Conservation (phyloP, 2,329 filamentous ascomycete genomes). For the Colletotrichum sp. region DNA sequence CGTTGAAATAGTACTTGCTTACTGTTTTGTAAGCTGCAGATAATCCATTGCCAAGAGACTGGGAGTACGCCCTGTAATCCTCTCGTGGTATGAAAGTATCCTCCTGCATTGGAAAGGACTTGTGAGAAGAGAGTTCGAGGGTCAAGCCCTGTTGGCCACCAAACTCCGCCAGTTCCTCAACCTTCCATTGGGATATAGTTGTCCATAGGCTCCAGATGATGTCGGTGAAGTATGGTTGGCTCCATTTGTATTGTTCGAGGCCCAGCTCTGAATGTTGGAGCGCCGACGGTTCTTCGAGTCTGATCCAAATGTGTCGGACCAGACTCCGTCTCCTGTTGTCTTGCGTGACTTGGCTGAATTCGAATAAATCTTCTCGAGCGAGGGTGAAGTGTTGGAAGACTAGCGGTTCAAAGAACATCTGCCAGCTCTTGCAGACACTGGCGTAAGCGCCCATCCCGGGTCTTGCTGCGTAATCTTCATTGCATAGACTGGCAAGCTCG, state of each 20-base stretch:
- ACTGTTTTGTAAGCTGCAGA: not conserved
- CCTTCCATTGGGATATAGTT: not conserved
- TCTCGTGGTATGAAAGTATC: not conserved
- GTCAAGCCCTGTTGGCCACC: not conserved
- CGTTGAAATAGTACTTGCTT: not conserved
- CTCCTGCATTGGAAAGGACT: not conserved
- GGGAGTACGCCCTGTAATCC: not conserved
- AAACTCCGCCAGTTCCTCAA: not conserved
- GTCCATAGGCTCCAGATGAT: not conserved
- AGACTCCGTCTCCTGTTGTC: not conserved
- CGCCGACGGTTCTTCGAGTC: not conserved
- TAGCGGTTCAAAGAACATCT: not conserved
- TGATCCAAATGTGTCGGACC: not conserved
- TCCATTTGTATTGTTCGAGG: not conserved
- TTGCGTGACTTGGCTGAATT: not conserved
- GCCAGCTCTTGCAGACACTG: not conserved
- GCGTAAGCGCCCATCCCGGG: not conserved
- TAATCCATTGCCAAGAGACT: not conserved
- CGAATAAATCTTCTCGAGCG: not conserved
- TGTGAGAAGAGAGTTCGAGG: not conserved
- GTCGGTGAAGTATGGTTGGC: not conserved
- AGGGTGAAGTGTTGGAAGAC: not conserved
- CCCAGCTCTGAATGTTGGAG: not conserved
- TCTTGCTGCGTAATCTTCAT: not conserved
- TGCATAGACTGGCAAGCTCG: not conserved